Percentiles rank a stretch among this genome's conserved stretches.
Evolutionary conservation across 1,284 basidiomycete species (phyloP).

Genomic region (Calocybe gambosa): DNA sequence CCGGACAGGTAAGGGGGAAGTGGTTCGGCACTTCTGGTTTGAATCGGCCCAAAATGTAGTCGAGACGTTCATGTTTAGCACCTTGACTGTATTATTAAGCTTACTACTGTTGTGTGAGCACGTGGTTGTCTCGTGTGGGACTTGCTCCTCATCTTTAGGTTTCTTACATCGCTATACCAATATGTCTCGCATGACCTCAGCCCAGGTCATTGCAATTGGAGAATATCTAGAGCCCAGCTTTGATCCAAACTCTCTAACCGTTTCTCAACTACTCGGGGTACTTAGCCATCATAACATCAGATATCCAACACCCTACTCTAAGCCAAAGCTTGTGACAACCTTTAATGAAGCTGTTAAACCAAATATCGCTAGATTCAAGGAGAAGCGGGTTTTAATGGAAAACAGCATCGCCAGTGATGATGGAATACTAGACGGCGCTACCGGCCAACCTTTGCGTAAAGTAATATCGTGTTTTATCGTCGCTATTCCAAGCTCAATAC

Average conservation of each 20-base stretch:
- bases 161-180: too few relatives aligned
- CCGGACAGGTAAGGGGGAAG: conserved; percentile 48
- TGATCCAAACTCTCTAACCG: conserved; percentile 72
- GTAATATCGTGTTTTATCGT: conserved; percentile 25
- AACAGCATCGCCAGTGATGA: conserved; percentile 71
- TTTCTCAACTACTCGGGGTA: conserved; percentile 76
- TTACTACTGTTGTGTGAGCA: not conserved
- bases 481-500: not conserved
- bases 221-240: conserved; percentile 85
- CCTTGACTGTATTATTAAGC: too few relatives aligned
- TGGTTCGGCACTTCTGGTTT: conserved; percentile 63
- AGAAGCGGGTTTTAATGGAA: conserved; percentile 59
- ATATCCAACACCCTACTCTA: conserved; percentile 77
- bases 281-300: conserved; percentile 78
- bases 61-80: too few relatives aligned
- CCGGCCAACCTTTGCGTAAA: conserved; percentile 57
- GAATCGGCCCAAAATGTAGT: conserved; percentile 37
- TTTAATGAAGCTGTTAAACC: conserved; percentile 77
- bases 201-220: conserved; percentile 65
- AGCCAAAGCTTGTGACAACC: conserved; percentile 75
- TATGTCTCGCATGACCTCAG: conserved; percentile 69
- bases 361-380: conserved; percentile 54
- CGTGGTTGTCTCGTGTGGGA: conserved; percentile 12
- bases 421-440: conserved; percentile 73
- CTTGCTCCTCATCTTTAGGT: not conserved